Evolutionary conservation across 257 asterid species (phyloP).

Genomic region (Forsythia viridissima): DNA sequence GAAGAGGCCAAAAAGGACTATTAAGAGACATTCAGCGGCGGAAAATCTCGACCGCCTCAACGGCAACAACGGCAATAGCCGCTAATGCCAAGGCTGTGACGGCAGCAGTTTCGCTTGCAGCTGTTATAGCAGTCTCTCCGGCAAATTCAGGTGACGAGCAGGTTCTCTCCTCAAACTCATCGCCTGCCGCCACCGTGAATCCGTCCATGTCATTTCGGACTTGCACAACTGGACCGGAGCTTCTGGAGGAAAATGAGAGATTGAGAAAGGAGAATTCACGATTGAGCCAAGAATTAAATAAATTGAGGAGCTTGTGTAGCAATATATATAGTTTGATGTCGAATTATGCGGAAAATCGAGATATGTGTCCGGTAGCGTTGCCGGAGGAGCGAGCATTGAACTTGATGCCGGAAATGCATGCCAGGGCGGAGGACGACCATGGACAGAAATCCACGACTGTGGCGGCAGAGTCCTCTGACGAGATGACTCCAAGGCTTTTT

Average conservation of each 20-base stretch:
- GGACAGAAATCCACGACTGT: conserved; percentile 9
- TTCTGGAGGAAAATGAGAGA: conserved; percentile 32
- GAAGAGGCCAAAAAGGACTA: conserved; percentile 39
- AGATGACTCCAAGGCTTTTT: conserved; percentile 31
- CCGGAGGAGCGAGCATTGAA: conserved; percentile 22
- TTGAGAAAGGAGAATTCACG: conserved; percentile 40
- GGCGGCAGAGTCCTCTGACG: neutral
- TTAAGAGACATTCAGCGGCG: conserved; percentile 42
- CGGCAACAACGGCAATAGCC: neutral
- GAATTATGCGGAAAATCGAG: conserved; percentile 26
- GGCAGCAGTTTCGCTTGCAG: conserved; percentile 24
- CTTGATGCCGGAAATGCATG: conserved; percentile 17
- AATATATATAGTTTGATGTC: conserved; percentile 38
- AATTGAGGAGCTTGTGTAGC: conserved; percentile 32
- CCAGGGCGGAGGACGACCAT: conserved; percentile 14
- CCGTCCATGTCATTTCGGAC: conserved; percentile 2
- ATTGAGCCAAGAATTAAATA: conserved; percentile 29
- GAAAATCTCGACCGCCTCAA: conserved; percentile 29
- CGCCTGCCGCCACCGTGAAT: conserved; percentile 25
- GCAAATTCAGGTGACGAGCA: conserved; percentile 44
- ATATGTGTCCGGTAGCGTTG: neutral
- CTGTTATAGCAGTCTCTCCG: conserved; percentile 21
- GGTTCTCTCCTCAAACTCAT: conserved; percentile 43
- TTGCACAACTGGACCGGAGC: conserved; percentile 31
- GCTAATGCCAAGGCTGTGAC: conserved; percentile 28